Percentiles rank a stretch among this genome's conserved stretches.
phyloP scores from a whole-genome alignment of 768 basidiomycete genomes.

The Tricholoma sp. region DNA sequence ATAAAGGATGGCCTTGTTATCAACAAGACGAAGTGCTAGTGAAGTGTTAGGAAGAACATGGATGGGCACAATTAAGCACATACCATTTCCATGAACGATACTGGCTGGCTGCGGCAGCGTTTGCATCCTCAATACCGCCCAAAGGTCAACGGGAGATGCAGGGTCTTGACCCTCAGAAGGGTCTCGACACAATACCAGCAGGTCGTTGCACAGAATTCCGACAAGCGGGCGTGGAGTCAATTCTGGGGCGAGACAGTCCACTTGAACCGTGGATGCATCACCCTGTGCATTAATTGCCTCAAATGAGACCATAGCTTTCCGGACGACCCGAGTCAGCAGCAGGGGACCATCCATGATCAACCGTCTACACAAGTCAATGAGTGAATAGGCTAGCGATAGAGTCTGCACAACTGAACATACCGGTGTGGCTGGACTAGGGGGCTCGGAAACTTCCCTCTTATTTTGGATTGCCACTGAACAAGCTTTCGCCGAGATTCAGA shows the following conservation, averaged over 20 bases:
- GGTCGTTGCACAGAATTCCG: constrained; percentile 88
- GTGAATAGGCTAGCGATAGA: constrained; percentile 9
- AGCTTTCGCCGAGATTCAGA: constrained; percentile 88
- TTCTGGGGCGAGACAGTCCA: constrained; percentile 88
- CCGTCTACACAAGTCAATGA: constrained; percentile 41
- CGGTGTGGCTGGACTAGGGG: constrained; percentile 98
- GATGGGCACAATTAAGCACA: constrained; percentile 3
- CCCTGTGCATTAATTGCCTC: constrained; percentile 77
- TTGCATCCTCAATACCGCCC: constrained; percentile 95
- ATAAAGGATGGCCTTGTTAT: constrained; percentile 89
- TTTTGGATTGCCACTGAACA: constrained; percentile 86
- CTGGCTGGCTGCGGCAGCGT: constrained; percentile 87
- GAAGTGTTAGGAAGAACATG: background rate
- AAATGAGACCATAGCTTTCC: constrained; percentile 77
- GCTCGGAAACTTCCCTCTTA: constrained; percentile 88
- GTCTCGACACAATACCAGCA: constrained; percentile 88
- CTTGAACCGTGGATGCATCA: constrained; percentile 76
- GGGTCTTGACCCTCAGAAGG: constrained; percentile 78
- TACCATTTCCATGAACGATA: constrained; percentile 84
- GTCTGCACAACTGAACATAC: constrained; percentile 34
- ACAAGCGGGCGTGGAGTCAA: constrained; percentile 73
- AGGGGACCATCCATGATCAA: constrained; percentile 91
- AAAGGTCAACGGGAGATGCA: constrained; percentile 77
- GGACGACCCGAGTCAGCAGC: constrained; percentile 83
- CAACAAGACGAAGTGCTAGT: constrained; percentile 78